Evolutionary conservation across 2,329 filamentous ascomycete genomes (phyloP), one percentile per base, ranked within the genome.

Genomic region (Eutypa lata): DNA sequence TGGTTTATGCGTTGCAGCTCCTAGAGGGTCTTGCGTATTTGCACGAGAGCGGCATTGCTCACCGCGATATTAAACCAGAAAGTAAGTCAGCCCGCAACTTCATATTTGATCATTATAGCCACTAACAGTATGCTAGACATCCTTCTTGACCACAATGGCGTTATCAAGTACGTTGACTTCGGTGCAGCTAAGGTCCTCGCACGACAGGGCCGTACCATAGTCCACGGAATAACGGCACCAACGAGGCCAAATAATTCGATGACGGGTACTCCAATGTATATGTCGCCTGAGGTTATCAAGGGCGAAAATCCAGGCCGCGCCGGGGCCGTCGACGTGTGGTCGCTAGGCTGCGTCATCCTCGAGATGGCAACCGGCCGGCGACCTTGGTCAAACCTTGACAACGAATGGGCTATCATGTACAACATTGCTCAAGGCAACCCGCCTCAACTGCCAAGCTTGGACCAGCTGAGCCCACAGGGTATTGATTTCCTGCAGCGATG

Each of bases 331-430:
- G 93, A 99, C 67, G 87, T 97, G 56, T 99, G 93, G 93, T 97
- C 92, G 2, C 80, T 99, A 2, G 93, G 94, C 50, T 99, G 94
- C 68, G 94, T 99, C 37, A 90, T 99, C 59, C 82, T 97, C 42
- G 94, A 99, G 72, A 97, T 99, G 93, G 91, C 91, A 3, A 99
- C 94, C 0, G 94, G 94, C 19, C 84, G 91, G 57, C 86, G 93
- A 16, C 94, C 94, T 1, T 99, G 94, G 94, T 91, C 91, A 24
- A 91, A 88, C 59, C 84, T 97, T 46, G 94, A 99, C 75, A 99
- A 99, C 68, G 94, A 99, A 72, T 99, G 92, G 91, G 94, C 94
- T 42, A 97, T 99, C 75, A 99, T 99, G 94, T 99, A 97, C 80
- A 97, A 97, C 76, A 99, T 99, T 66, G 94, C 94, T 1, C 93